Percentiles rank a stretch among this genome's conserved stretches.
phyloP scores from a whole-genome alignment of 805 yeast genomes.

The Saccharomycopsis sp. region DNA sequence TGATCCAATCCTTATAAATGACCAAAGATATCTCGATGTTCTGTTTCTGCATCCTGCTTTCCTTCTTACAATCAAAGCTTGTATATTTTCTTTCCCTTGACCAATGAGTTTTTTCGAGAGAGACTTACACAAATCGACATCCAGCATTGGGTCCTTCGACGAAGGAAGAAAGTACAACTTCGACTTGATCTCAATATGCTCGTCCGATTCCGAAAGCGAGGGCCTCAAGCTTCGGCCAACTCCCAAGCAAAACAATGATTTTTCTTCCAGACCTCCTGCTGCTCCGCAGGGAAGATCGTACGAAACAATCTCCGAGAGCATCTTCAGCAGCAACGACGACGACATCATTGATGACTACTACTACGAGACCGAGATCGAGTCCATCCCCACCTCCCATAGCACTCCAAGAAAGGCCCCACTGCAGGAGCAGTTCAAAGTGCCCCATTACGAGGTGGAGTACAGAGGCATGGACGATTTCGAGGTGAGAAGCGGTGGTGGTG shows the following conservation, averaged over 20 bases:
- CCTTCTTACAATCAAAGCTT: too few species aligned
- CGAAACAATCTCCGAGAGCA: conserved; percentile 12
- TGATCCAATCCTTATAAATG: too few species aligned
- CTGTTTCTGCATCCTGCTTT: too few species aligned
- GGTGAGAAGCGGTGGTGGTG: background rate
- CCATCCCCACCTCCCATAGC: conserved; percentile 6
- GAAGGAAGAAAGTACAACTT: conserved; percentile 2
- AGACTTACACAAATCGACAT: too few species aligned
- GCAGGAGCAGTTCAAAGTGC: too few species aligned
- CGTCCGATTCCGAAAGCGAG: background rate
- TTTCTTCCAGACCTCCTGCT: background rate
- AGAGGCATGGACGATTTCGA: conserved; percentile 2
- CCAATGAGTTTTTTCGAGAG: too few species aligned
- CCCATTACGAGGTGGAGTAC: conserved; percentile 6
- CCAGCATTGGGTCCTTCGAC: background rate
- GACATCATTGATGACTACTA: conserved; percentile 4
- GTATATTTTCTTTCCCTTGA: too few species aligned
- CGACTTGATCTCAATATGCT: conserved; percentile 6
- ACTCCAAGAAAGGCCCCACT: too few species aligned
- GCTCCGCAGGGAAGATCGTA: too few species aligned
- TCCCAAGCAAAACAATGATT: conserved; percentile 2
- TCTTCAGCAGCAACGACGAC: conserved; percentile 9
- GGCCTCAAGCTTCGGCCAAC: background rate
- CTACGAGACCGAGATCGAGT: conserved; percentile 17
- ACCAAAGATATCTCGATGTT: too few species aligned